Evolutionary conservation across 176 grass and related monocot species (phyloP).

Genomic region (Rhynchospora breviuscula): DNA sequence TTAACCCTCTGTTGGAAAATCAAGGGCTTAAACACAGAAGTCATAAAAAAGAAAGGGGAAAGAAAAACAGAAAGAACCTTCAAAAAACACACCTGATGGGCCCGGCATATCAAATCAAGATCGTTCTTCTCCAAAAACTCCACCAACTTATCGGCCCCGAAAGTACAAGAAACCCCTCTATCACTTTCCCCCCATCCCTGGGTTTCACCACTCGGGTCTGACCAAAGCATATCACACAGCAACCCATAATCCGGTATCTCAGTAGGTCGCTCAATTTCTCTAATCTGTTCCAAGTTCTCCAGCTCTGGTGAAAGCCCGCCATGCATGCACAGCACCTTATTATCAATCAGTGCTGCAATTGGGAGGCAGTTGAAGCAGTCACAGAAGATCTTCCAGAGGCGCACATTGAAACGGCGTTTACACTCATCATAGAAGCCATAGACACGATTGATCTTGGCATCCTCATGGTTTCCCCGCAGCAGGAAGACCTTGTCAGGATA

Average conservation of each 20-base stretch:
- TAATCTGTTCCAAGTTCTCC: constrained; percentile 65
- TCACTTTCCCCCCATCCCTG: constrained; percentile 72
- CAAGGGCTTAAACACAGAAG: not conserved
- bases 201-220: constrained; percentile 58
- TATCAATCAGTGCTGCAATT: constrained; percentile 59
- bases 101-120: constrained; percentile 67
- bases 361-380: constrained; percentile 87
- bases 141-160: constrained; percentile 68
- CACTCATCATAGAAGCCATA: constrained; percentile 90
- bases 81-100: constrained; percentile 44
- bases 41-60: not conserved
- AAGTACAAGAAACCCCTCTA: constrained; percentile 72
- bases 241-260: constrained; percentile 76
- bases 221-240: constrained; percentile 75
- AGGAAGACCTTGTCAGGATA: constrained; percentile 72
- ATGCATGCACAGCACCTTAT: constrained; percentile 72
- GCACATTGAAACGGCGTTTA: constrained; percentile 74
- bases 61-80: not conserved
- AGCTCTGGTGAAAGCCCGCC: constrained; percentile 70
- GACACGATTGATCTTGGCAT: constrained; percentile 77
- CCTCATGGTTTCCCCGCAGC: constrained; percentile 69
- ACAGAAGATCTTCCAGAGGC: constrained; percentile 72
- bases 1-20: not conserved
- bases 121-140: constrained; percentile 84
- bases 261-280: constrained; percentile 54